These are phyloP conservation scores for Trametes gibbosa DNA, from an alignment of 768 basidiomycete genomes.

Conservation along the genomic window DNA sequence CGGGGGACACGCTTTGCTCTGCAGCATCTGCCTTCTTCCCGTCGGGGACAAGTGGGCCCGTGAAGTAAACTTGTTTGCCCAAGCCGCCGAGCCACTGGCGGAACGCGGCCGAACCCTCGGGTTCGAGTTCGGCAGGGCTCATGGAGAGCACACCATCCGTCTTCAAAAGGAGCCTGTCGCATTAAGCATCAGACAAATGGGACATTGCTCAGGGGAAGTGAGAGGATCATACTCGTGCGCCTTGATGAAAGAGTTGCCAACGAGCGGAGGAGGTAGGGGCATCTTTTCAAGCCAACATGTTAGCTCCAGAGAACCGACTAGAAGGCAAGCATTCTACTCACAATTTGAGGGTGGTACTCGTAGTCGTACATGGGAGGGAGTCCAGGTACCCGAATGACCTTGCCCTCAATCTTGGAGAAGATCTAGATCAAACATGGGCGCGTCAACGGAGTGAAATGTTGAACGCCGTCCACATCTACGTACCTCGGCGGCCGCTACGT, in stretches of 20 bases:
- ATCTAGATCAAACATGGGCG: neutral
- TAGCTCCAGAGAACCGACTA: no score
- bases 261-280: neutral
- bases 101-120: conserved; percentile 7
- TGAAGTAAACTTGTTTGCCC: conserved; percentile 2
- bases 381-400: conserved; percentile 1
- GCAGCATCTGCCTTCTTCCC: neutral
- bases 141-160: conserved; percentile 21
- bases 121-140: conserved; percentile 12
- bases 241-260: conserved; percentile 1
- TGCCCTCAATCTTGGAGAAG: neutral
- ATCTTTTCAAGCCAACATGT: neutral
- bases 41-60: conserved; percentile 19
- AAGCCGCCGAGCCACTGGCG: conserved; percentile 13
- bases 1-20: conserved; percentile 11
- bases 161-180: neutral
- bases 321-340: neutral
- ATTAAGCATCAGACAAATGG: neutral
- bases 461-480: neutral
- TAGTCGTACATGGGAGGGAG: conserved; percentile 13
- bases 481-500: neutral
- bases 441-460: neutral
- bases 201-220: neutral
- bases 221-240: neutral
- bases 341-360: conserved; percentile 4